Conservation (phyloP, 1,284 basidiomycete genomes). For the Malassezia slooffiae region DNA sequence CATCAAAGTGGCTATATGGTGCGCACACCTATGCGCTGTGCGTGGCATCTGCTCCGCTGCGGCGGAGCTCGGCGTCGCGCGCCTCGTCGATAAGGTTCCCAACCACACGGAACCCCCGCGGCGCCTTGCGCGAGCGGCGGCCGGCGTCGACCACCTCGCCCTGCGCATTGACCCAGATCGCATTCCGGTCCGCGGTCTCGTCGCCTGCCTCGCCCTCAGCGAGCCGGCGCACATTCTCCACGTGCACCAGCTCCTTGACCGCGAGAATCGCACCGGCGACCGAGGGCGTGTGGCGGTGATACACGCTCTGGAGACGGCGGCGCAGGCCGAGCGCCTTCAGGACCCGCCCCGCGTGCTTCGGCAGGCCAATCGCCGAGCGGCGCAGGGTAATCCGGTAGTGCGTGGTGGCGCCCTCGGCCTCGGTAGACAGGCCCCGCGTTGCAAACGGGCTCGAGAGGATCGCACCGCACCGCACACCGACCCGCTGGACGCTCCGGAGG, state of each 20-base stretch:
- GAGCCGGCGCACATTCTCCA: conserved; percentile 59
- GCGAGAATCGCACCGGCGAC: conserved; percentile 68
- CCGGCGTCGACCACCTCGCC: conserved; percentile 44
- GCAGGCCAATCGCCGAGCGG: conserved; percentile 69
- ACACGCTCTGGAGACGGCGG: conserved; percentile 68
- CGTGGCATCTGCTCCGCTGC: no score
- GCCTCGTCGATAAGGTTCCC: conserved; percentile 38
- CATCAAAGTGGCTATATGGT: no score
- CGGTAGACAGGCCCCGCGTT: no score
- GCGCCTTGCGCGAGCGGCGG: conserved; percentile 34
- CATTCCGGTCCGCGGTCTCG: conserved; percentile 19
- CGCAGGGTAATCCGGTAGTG: conserved; percentile 74
- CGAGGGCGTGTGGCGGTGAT: conserved; percentile 60
- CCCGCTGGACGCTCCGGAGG: no score
- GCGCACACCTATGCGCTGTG: no score
- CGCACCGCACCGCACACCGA: no score
- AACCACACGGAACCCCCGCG: conserved; percentile 38
- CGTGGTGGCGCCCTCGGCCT: conserved; percentile 53
- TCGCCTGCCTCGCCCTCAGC: conserved; percentile 13
- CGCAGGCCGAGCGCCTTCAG: conserved; percentile 66
- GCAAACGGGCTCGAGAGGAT: no score
- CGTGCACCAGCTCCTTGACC: conserved; percentile 75
- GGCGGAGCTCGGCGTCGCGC: conserved; percentile 21
- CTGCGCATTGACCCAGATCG: conserved; percentile 37
- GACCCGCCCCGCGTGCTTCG: conserved; percentile 60